These are phyloP conservation scores for Domatiomyces catenatus DNA, from an alignment of 2,329 filamentous ascomycete species.

Conservation along the genomic window DNA sequence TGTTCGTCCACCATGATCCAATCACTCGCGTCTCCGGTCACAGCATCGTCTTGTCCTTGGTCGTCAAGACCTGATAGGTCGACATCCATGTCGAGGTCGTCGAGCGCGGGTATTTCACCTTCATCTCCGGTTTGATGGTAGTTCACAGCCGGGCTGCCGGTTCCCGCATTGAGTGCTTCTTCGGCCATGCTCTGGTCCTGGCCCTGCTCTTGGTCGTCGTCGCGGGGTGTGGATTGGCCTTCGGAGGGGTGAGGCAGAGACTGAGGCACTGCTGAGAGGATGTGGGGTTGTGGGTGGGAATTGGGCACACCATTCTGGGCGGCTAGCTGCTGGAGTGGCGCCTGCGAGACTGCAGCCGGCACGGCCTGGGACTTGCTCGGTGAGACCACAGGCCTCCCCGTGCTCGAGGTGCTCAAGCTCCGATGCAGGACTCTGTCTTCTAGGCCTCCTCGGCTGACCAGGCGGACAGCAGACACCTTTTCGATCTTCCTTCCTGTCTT, in stretches of 20 bases:
- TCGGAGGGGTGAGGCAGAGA: not conserved
- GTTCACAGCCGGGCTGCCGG: slow-evolving; percentile 1
- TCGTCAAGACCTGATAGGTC: slow-evolving; percentile 42
- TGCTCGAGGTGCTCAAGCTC: not conserved
- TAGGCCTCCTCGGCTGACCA: slow-evolving; percentile 63
- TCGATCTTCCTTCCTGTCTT: slow-evolving; percentile 52
- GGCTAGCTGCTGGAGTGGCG: slow-evolving; percentile 27
- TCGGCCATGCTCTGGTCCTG: not conserved
- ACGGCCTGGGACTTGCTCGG: slow-evolving; percentile 2
- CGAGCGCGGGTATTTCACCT: not conserved
- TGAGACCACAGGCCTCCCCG: not conserved
- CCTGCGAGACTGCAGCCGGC: slow-evolving; percentile 3
- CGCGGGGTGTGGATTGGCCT: not conserved
- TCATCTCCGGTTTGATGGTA: not conserved
- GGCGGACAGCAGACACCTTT: slow-evolving; percentile 48
- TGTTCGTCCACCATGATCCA: slow-evolving; percentile 62
- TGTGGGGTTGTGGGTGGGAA: not conserved
- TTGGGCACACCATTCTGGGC: not conserved
- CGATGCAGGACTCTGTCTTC: slow-evolving; percentile 36
- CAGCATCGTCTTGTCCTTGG: slow-evolving; percentile 25
- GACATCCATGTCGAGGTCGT: slow-evolving; percentile 27
- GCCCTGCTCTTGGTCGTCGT: not conserved
- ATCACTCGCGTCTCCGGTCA: slow-evolving; percentile 32
- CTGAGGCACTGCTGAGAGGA: not conserved
- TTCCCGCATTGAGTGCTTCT: not conserved